Percentiles rank a stretch among this genome's conserved stretches.
Conservation (phyloP, 2,329 filamentous ascomycete genomes). For the Ophiostoma ips region DNA sequence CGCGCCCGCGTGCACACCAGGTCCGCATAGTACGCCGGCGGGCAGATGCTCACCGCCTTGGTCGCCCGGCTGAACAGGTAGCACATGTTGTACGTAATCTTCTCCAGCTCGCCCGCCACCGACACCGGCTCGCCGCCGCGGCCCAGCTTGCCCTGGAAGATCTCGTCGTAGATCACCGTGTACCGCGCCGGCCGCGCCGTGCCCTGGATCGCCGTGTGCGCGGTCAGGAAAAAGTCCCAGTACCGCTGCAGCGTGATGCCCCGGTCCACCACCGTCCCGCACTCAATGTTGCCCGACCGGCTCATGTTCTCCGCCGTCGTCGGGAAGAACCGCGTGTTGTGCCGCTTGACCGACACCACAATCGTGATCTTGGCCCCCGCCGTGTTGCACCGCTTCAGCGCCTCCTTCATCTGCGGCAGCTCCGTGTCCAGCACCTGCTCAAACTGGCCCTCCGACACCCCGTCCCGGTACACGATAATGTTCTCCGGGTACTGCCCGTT, state of each 20-base stretch:
- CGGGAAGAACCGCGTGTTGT: constrained; percentile 79
- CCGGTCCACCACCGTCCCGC: constrained; percentile 75
- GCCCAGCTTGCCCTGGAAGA: constrained; percentile 34
- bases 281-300: constrained; percentile 51
- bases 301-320: constrained; percentile 29
- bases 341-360: constrained; percentile 73
- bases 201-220: constrained; percentile 48
- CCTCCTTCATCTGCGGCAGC: constrained; percentile 49
- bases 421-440: constrained; percentile 52
- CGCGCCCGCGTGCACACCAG: constrained; percentile 67
- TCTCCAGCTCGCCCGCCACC: constrained; percentile 56
- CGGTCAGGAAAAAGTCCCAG: constrained; percentile 79
- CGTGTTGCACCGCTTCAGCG: constrained; percentile 42
- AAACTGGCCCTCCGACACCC: constrained; percentile 81
- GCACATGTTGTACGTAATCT: constrained; percentile 64
- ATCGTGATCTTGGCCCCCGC: constrained; percentile 49
- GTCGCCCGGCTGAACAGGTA: constrained; percentile 76
- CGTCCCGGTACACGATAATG: constrained; percentile 76
- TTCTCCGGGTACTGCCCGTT: constrained; percentile 49
- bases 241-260: constrained; percentile 60
- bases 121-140: constrained; percentile 14
- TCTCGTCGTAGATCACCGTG: constrained; percentile 56
- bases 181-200: constrained; percentile 80
- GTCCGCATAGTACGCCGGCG: constrained; percentile 84
- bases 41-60: constrained; percentile 77